Evolutionary conservation across 1,284 basidiomycete genomes (phyloP).

Genomic region (Trichosporon sp.): DNA sequence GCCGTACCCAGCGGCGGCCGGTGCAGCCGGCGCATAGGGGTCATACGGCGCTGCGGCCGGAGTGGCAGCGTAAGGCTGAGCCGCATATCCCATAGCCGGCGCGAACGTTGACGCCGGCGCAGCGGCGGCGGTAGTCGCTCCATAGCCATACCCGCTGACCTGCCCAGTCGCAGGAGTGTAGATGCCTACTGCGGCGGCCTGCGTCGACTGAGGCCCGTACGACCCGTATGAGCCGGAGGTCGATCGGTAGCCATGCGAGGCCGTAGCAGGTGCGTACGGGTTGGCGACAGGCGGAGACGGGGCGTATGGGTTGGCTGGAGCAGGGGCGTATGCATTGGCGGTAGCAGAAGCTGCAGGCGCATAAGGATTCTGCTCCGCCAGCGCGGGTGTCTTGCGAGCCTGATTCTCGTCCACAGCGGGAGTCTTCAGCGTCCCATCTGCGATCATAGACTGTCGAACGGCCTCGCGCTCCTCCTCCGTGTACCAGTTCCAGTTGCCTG

Average conservation of each 20-base stretch:
- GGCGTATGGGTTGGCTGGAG: conserved; percentile 22
- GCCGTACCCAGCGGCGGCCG: conserved; percentile 10
- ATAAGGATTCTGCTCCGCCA: background rate
- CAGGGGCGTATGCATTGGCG: conserved; percentile 3
- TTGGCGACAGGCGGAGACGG: conserved; percentile 17
- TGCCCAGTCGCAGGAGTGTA: background rate
- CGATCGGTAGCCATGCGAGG: background rate
- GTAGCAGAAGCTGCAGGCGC: conserved; percentile 11
- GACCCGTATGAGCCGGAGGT: background rate
- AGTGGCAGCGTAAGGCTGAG: background rate
- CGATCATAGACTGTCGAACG: conserved; percentile 34
- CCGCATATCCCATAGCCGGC: background rate
- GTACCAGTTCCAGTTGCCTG: conserved; percentile 40
- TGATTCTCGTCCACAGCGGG: background rate
- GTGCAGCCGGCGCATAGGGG: conserved; percentile 26
- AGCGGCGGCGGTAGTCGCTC: background rate
- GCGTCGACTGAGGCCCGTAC: conserved; percentile 2
- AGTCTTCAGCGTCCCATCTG: conserved; percentile 8
- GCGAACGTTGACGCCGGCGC: background rate
- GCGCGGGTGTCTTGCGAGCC: background rate
- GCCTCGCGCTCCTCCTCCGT: conserved; percentile 40
- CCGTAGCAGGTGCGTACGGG: conserved; percentile 11
- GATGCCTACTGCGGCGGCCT: background rate
- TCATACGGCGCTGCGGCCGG: conserved; percentile 15
- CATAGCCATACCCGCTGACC: background rate